phyloP scores from a whole-genome alignment of 257 asterid genomes.

The Cordia subcordata region DNA sequence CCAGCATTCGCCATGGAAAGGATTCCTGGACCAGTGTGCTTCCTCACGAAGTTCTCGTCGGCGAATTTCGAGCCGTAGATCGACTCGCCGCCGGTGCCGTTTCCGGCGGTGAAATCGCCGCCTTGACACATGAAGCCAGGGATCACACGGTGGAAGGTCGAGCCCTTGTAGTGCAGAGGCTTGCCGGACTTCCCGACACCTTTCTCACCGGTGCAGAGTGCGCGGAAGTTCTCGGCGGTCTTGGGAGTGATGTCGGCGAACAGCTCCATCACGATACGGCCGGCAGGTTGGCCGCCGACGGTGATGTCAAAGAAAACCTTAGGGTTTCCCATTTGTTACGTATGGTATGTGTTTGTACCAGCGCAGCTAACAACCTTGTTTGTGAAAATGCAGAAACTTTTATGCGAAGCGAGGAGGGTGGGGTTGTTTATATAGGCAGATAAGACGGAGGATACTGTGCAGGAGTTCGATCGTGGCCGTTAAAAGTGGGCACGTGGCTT shows the following conservation, averaged over 20 bases:
- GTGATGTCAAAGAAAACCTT: conserved; percentile 4
- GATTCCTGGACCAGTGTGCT: conserved; percentile 1
- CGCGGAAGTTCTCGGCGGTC: conserved; percentile 9
- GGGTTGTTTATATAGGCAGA: neutral
- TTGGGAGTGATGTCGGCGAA: neutral
- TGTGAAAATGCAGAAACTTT: neutral
- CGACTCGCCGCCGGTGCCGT: conserved; percentile 7
- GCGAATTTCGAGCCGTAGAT: neutral
- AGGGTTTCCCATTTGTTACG: conserved; percentile 1
- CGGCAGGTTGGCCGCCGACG: neutral
- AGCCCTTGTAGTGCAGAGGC: conserved; percentile 6
- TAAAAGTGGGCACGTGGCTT: neutral
- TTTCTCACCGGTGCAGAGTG: conserved; percentile 8
- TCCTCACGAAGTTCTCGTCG: conserved; percentile 2
- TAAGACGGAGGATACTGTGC: too few species aligned
- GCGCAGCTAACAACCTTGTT: neutral
- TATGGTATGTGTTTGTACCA: too few species aligned
- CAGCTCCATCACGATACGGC: conserved; percentile 8
- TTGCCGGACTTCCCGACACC: conserved; percentile 5
- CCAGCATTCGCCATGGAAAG: conserved; percentile 7
- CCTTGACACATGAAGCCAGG: conserved; percentile 11
- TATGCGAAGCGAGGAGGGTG: neutral
- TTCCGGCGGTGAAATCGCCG: conserved; percentile 8
- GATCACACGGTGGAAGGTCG: conserved; percentile 8
- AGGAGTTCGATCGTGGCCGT: neutral